Conservation (phyloP, 768 basidiomycete species). For the Mycena belliarum region DNA sequence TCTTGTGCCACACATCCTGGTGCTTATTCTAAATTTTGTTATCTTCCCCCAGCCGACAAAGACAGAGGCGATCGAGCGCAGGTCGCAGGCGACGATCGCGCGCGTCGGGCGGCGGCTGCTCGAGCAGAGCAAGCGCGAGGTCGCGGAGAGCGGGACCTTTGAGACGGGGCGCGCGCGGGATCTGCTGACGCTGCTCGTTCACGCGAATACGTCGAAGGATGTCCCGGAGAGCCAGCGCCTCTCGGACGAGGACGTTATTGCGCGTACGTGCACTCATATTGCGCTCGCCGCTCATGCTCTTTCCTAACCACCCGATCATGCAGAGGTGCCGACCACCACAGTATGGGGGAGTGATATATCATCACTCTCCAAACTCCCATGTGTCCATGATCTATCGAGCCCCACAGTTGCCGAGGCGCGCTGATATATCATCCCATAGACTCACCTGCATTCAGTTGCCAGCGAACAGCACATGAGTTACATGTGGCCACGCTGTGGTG, state of each 20-base stretch:
- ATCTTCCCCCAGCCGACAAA: conserved; percentile 36
- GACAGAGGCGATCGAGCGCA: conserved; percentile 26
- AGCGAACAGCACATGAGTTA: too few species aligned
- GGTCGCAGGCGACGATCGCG: conserved; percentile 38
- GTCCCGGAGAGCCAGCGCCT: conserved; percentile 54
- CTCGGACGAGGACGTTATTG: conserved; percentile 61
- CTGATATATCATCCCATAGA: too few species aligned
- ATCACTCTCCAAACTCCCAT: too few species aligned
- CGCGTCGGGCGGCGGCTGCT: conserved; percentile 53
- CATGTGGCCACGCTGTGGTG: too few species aligned
- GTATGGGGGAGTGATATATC: too few species aligned
- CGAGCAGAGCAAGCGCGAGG: conserved; percentile 46
- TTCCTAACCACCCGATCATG: neutral
- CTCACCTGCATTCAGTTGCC: too few species aligned
- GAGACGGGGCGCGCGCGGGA: conserved; percentile 45
- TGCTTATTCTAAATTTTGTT: too few species aligned
- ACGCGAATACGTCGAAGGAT: conserved; percentile 66
- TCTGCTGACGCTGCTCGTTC: conserved; percentile 59
- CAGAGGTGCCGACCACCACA: conserved; percentile 69
- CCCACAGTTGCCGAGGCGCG: too few species aligned
- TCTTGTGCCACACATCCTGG: too few species aligned
- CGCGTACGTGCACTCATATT: conserved; percentile 37
- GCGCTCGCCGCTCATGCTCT: conserved; percentile 4
- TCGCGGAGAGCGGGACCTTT: conserved; percentile 31
- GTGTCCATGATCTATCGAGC: too few species aligned